These are phyloP conservation scores for Ricinus communis DNA, from an alignment of 345 rosid species.

Conservation along the genomic window DNA sequence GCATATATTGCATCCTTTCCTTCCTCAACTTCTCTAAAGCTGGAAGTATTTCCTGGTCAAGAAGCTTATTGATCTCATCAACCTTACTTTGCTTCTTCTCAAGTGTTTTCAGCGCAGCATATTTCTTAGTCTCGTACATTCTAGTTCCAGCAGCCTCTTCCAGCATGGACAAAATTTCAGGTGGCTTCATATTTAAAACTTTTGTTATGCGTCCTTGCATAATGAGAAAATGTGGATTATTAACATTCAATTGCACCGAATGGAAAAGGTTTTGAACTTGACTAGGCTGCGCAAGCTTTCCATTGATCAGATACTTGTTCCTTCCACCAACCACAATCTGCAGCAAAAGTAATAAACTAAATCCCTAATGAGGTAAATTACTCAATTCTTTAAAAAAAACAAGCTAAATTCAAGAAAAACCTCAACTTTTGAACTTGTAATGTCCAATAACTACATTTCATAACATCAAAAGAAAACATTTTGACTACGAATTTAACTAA, in stretches of 20 bases:
- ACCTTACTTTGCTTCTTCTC: slow-evolving; percentile 97
- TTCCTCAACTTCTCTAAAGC: slow-evolving; percentile 91
- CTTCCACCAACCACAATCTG: slow-evolving; percentile 95
- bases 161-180: slow-evolving; percentile 93
- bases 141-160: slow-evolving; percentile 99
- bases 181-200: slow-evolving; percentile 97
- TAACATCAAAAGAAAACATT: background rate
- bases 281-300: slow-evolving; percentile 73
- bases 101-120: slow-evolving; percentile 81
- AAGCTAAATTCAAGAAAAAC: background rate
- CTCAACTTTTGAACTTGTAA: background rate
- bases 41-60: slow-evolving; percentile 83
- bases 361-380: background rate
- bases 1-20: slow-evolving; percentile 90
- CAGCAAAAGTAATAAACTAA: slow-evolving; percentile 11
- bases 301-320: slow-evolving; percentile 77
- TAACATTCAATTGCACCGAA: slow-evolving; percentile 95
- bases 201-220: slow-evolving; percentile 99
- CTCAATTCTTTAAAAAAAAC: background rate
- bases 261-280: slow-evolving; percentile 96
- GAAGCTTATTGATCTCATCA: slow-evolving; percentile 90
- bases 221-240: slow-evolving; percentile 97
- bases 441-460: background rate
- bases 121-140: slow-evolving; percentile 97
- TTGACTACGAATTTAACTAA: slow-evolving; percentile 22